A percentile compares a stretch with the other conserved stretches of the same genome.
Conservation (phyloP, 768 basidiomycete species). For the Phlebiopsis gigantea region DNA sequence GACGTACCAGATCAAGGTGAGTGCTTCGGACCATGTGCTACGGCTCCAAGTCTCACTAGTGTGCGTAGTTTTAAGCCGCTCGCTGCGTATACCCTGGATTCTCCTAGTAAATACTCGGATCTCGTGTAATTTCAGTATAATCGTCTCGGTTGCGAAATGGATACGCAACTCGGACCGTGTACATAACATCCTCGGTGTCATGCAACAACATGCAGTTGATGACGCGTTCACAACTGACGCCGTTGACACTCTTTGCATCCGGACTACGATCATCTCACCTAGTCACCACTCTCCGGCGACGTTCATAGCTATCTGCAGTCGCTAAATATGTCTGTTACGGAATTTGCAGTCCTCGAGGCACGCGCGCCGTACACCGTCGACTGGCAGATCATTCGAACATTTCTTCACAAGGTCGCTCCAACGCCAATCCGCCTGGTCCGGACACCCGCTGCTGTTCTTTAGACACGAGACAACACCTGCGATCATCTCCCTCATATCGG, state of each 20-base stretch:
- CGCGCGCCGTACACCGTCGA: constrained; percentile 26
- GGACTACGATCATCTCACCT: too few species aligned
- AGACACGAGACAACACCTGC: constrained; percentile 19
- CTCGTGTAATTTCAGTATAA: background rate
- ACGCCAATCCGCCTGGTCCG: constrained; percentile 37
- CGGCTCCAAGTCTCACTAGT: background rate
- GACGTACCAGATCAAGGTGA: constrained; percentile 87
- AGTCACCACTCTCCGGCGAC: background rate
- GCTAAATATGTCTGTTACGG: constrained; percentile 37
- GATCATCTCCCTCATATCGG: constrained; percentile 35
- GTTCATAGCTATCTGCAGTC: background rate
- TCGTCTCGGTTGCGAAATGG: background rate
- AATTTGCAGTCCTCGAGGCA: constrained; percentile 35
- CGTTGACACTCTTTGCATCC: too few species aligned
- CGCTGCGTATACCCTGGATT: background rate
- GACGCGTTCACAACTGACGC: background rate
- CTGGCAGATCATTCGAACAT: constrained; percentile 23
- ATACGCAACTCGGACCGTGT: background rate
- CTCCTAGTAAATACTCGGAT: background rate
- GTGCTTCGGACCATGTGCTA: constrained; percentile 27
- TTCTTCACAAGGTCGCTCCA: constrained; percentile 28
- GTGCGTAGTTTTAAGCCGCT: background rate
- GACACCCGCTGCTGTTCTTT: constrained; percentile 39
- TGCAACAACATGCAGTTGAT: background rate
- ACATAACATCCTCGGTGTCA: background rate